Percentiles rank a stretch among this genome's conserved stretches.
phyloP scores from a whole-genome alignment of 2,329 filamentous ascomycete species.

The Pseudocercospora cruenta region DNA sequence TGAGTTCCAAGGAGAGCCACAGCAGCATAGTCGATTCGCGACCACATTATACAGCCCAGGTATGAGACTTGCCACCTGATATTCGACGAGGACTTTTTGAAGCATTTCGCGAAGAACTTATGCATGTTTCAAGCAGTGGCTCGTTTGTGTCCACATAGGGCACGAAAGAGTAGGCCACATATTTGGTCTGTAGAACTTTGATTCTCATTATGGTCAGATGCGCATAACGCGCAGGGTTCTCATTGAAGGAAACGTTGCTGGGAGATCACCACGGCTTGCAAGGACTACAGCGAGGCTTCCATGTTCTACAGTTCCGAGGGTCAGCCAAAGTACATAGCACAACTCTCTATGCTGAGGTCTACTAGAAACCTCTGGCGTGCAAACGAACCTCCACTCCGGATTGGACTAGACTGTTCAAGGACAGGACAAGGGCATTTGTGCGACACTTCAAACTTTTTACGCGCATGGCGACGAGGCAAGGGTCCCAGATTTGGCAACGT shows the following conservation, averaged over 20 bases:
- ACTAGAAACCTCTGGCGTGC: neutral
- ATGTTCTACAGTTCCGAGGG: neutral
- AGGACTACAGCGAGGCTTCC: neutral
- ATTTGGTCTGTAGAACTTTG: neutral
- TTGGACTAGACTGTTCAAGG: neutral
- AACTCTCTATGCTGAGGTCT: too few relatives aligned
- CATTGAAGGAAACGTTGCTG: neutral
- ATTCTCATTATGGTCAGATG: neutral
- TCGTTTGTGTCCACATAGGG: too few relatives aligned
- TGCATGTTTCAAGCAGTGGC: too few relatives aligned
- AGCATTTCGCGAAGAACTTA: too few relatives aligned
- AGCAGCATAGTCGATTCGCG: neutral
- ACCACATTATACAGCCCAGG: too few relatives aligned
- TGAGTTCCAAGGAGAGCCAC: neutral
- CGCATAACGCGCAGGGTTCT: neutral
- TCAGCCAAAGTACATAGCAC: neutral
- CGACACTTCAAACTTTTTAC: neutral
- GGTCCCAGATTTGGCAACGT: neutral
- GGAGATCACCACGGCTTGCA: neutral
- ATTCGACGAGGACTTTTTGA: too few relatives aligned
- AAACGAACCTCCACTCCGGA: neutral
- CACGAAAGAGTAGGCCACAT: too few relatives aligned
- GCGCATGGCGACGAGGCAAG: neutral
- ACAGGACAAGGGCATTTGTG: neutral
- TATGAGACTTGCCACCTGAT: neutral